Evolutionary conservation across 441 rosid genomes (phyloP), one percentile per base, ranked within the genome.

Genomic region (Mallotus repandus): DNA sequence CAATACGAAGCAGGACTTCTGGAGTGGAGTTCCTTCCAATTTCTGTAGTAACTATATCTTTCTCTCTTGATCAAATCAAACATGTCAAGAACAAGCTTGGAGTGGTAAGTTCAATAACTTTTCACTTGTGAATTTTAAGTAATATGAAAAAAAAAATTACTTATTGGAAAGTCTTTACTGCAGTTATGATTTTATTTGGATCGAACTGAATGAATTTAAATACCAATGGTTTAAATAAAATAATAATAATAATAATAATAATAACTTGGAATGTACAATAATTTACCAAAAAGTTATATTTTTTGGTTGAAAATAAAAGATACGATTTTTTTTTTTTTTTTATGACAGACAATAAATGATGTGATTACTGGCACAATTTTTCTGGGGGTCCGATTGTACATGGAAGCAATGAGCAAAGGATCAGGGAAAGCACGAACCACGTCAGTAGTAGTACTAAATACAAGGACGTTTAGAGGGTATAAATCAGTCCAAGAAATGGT

Each of bases 401-500:
- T 86, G 89, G 75, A 73, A 77, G 72, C 64, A 69, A 54, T 53
- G 46, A 63, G 67, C 15, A 19, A 65, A 3, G 68, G 68, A 57
- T 72, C 74, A 4, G 64, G 68, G 1, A 73, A 69, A 1, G 66
- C 45, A 35, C 9, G 68, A 2, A 32, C 82, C 0, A 80, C 89
- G 2, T 81, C 90, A 3, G 14, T 86, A 57, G 87, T 86, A 61
- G 41, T 86, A 74, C 79, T 88, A 4, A 86, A 81, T 50, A 86
- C 88, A 0, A 79, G 85, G 59, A 68, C 49, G 61, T 22, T 85
- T 35, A 66, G 58, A 1, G 84, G 85, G 0, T 84, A 84, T 77
- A 81, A 73, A 19, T 80, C 88, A 7, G 76, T 84, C 15, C 13
- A 75, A 78, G 92, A 86, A 54, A 86, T 88, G 92, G 66, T 72